These are phyloP conservation scores for Thielaviopsis punctulata DNA, from an alignment of 2,329 filamentous ascomycete genomes.

Conservation along the genomic window DNA sequence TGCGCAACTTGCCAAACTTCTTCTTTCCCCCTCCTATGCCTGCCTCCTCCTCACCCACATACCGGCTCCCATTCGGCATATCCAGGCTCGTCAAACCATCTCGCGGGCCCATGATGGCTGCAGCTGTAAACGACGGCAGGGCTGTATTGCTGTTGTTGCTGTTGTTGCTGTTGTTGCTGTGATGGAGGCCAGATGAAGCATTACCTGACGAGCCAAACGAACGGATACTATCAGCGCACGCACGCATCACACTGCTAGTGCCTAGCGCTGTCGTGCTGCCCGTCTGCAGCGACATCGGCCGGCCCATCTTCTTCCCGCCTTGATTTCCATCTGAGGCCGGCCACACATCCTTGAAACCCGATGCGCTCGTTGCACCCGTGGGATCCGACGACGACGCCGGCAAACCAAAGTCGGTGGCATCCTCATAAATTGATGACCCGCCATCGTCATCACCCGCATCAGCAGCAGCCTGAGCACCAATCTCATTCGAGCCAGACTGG, in stretches of 20 bases:
- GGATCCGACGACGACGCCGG: neutral
- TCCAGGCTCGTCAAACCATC: neutral
- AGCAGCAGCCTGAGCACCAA: neutral
- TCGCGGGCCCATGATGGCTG: slow-evolving; percentile 1
- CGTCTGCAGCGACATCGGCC: slow-evolving; percentile 1
- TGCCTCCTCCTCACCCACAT: neutral
- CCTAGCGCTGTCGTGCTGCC: neutral
- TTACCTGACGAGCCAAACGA: neutral
- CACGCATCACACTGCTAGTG: slow-evolving; percentile 8
- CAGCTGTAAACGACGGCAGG: slow-evolving; percentile 1
- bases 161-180: neutral
- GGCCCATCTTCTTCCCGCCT: slow-evolving; percentile 1
- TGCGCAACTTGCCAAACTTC: slow-evolving; percentile 49
- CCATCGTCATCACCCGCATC: neutral
- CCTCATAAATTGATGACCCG: neutral
- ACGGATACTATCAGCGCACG: neutral
- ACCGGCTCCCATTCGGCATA: neutral
- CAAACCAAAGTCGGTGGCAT: neutral
- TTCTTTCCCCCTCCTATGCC: slow-evolving; percentile 29
- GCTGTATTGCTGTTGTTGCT: neutral
- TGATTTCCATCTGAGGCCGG: neutral
- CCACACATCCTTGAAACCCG: neutral
- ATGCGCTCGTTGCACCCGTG: neutral
- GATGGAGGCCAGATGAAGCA: neutral
- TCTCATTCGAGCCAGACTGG: slow-evolving; percentile 16